A percentile compares a stretch with the other conserved stretches of the same genome.
These are phyloP conservation scores for Rhododendron henanense DNA, from an alignment of 148 eudicot genomes.

Conservation along the genomic window DNA sequence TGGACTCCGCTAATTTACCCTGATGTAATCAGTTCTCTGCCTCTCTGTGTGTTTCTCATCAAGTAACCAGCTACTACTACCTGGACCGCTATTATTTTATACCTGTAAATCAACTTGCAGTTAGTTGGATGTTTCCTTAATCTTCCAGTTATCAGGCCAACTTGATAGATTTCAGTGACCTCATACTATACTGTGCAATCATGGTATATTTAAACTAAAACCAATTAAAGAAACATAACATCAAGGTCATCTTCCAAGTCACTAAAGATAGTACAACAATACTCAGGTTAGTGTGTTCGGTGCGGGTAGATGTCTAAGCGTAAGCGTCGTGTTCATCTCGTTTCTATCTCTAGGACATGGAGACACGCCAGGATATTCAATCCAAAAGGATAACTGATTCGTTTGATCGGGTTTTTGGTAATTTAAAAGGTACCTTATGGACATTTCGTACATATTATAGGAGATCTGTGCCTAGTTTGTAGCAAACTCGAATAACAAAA, in stretches of 20 bases:
- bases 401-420: neutral
- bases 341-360: neutral
- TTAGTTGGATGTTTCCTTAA: neutral
- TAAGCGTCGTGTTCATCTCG: neutral
- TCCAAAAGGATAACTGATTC: too few relatives aligned
- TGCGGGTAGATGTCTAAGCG: too few relatives aligned
- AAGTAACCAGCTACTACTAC: neutral
- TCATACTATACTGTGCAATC: neutral
- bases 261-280: neutral
- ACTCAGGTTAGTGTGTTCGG: neutral
- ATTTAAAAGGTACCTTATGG: neutral
- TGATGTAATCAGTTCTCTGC: neutral
- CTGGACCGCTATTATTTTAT: neutral
- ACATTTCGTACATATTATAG: neutral
- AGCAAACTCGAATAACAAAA: neutral
- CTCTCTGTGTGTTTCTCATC: neutral
- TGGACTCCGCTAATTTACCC: neutral
- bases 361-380: neutral
- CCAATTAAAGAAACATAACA: neutral
- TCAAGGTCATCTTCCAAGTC: neutral
- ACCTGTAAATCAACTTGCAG: neutral
- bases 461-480: neutral
- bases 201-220: neutral
- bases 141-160: neutral
- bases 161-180: slow-evolving; percentile 2